Conservation (phyloP, 345 rosid species). For the Raphanus sativus region DNA sequence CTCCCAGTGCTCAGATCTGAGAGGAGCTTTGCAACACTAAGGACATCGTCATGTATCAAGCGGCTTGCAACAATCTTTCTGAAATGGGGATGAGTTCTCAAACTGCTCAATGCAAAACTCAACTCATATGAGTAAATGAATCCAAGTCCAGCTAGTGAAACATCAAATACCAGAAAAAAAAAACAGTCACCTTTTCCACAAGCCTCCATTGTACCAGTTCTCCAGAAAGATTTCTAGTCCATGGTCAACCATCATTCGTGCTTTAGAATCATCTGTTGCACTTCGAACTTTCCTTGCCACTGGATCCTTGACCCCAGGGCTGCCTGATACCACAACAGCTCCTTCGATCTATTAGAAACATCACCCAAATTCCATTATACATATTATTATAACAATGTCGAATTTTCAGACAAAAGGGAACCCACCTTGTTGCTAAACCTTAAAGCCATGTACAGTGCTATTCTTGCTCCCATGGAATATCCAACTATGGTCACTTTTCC, state of each 20-base stretch:
- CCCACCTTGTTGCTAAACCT: slow-evolving; percentile 58
- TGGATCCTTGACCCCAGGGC: slow-evolving; percentile 67
- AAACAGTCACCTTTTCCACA: slow-evolving; percentile 76
- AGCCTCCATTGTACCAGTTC: slow-evolving; percentile 69
- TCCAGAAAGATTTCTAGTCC: slow-evolving; percentile 64
- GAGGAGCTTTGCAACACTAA: slow-evolving; percentile 63
- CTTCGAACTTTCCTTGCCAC: slow-evolving; percentile 61
- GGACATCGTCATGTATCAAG: slow-evolving; percentile 52
- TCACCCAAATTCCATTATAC: slow-evolving; percentile 4
- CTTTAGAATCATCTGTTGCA: slow-evolving; percentile 72
- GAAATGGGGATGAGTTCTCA: slow-evolving; percentile 76
- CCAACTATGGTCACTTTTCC: slow-evolving; percentile 67
- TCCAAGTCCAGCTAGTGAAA: background rate
- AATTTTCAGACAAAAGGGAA: slow-evolving; percentile 12
- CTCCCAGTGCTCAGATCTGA: slow-evolving; percentile 79
- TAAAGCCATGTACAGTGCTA: slow-evolving; percentile 79
- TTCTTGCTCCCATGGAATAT: slow-evolving; percentile 94
- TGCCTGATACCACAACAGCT: slow-evolving; percentile 80
- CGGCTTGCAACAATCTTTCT: slow-evolving; percentile 56
- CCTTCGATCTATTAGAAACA: slow-evolving; percentile 55
- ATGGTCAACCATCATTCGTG: slow-evolving; percentile 50
- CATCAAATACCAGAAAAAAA: background rate
- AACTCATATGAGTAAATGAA: slow-evolving; percentile 11
- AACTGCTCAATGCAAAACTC: slow-evolving; percentile 46
- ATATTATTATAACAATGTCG: background rate